Base-by-base conservation (phyloP, 768 basidiomycete species). In the Lentinula aciculospora region DNA sequence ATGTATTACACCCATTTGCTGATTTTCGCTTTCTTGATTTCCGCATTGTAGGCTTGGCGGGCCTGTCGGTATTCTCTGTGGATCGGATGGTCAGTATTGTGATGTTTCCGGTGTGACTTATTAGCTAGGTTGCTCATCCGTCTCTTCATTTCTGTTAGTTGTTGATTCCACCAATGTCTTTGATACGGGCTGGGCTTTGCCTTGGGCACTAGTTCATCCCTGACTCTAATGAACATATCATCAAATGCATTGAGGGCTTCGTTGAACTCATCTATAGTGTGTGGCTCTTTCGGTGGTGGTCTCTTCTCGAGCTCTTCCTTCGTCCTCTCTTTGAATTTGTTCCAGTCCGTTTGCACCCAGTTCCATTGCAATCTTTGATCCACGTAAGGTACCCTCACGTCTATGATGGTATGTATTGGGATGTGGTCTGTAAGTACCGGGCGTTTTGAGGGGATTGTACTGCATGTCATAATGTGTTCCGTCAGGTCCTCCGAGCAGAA, bases 1-100 rank as follows among this genome's bases (percentile, higher is more conserved):
- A 64, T 53, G 0, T 67, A 57, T 17, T 70, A 65, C 3, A 73
- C 64, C 57, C 62, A 76, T 4, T 66, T 58, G 1, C 51, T 50
- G 0, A 48, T 46, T 47, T 72, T 74, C 0, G 69, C 63, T 3
- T 50, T 45, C 5, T 58, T 15, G 1, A 69, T 64, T 0, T 29
- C 60, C 0, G 68, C 58, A 0, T 56, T 37, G 19, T 68, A 68
- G 1, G 39, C 48, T n/a, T 67, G 68, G 2, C 58, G 53, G 0
- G 54, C 46, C 7, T 32, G 17, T 3, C 56, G 47, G 1, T 53
- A 34, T 23, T 68, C 61, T 25, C 58, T 44, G 31, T 71, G 68
- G 0, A 56, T 27, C 0, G 64, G 68, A 64, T 75, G 68, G 1
- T 65, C 57, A 1, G 39, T 8, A 8, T 42, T 15, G 15, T 6